These are phyloP conservation scores for Acanthamoeba lenticulata DNA, from an alignment of 208 protist genomes.

Conservation along the genomic window DNA sequence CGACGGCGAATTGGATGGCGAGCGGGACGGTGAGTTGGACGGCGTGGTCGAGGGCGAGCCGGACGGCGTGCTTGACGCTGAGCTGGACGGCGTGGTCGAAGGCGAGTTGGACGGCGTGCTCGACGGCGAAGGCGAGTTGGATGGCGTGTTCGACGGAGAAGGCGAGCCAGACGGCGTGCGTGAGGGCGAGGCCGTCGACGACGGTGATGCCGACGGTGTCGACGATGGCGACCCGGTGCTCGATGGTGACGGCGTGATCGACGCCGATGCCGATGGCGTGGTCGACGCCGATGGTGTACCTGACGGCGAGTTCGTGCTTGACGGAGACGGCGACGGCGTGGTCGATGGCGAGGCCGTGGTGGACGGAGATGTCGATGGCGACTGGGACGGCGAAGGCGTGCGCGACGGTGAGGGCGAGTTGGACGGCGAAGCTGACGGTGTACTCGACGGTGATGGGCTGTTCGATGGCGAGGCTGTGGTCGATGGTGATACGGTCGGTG, in stretches of 20 bases:
- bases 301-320: no score
- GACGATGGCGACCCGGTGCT: neutral
- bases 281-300: no score
- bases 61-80: neutral
- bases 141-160: neutral
- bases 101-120: neutral
- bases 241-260: no score
- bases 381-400: no score
- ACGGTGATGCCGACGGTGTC: neutral
- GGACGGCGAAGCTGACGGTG: no score
- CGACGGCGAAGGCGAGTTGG: neutral
- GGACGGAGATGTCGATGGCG: no score
- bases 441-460: neutral
- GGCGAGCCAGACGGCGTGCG: neutral
- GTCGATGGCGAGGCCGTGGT: no score
- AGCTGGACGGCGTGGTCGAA: no score
- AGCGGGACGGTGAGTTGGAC: neutral
- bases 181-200: neutral
- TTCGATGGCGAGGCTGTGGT: neutral
- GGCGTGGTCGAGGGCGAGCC: neutral
- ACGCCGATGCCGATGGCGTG: no score
- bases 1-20: neutral
- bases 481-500: neutral
- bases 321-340: no score
- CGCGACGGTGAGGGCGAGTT: no score